These are phyloP conservation scores for Sugiyamaella boreocaroliniensis DNA, from an alignment of 805 yeast species.

Conservation along the genomic window DNA sequence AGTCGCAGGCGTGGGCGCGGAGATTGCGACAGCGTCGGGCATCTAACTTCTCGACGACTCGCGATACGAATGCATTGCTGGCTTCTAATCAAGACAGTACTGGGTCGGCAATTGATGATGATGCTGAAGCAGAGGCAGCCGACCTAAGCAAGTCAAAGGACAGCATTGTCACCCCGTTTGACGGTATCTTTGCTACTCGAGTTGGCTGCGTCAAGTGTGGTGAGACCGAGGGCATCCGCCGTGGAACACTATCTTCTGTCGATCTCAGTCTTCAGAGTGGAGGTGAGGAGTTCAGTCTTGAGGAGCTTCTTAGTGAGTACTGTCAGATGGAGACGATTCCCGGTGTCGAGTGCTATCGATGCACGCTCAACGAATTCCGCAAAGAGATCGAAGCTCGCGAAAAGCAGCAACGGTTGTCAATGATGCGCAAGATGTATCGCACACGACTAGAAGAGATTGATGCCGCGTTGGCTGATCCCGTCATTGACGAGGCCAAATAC, in stretches of 20 bases:
- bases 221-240: slow-evolving; percentile 87
- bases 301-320: slow-evolving; percentile 27
- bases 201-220: slow-evolving; percentile 90
- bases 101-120: not conserved
- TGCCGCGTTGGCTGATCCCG: slow-evolving; percentile 53
- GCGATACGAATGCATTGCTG: not conserved
- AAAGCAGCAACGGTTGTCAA: slow-evolving; percentile 1
- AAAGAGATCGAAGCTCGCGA: slow-evolving; percentile 23
- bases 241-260: slow-evolving; percentile 52
- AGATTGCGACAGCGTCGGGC: not conserved
- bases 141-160: slow-evolving; percentile 1
- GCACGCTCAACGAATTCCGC: slow-evolving; percentile 50
- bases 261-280: slow-evolving; percentile 26
- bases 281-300: slow-evolving; percentile 14
- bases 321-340: slow-evolving; percentile 72
- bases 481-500: slow-evolving; percentile 74
- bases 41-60: not conserved
- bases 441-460: slow-evolving; percentile 45
- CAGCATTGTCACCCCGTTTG: slow-evolving; percentile 77
- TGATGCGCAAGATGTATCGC: slow-evolving; percentile 29
- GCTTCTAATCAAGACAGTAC: not conserved
- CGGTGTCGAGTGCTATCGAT: slow-evolving; percentile 91
- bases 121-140: not conserved
- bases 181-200: slow-evolving; percentile 80
- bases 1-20: slow-evolving; percentile 6